Evolutionary conservation across 768 basidiomycete species (phyloP).

Genomic region (Inosperma sp.): DNA sequence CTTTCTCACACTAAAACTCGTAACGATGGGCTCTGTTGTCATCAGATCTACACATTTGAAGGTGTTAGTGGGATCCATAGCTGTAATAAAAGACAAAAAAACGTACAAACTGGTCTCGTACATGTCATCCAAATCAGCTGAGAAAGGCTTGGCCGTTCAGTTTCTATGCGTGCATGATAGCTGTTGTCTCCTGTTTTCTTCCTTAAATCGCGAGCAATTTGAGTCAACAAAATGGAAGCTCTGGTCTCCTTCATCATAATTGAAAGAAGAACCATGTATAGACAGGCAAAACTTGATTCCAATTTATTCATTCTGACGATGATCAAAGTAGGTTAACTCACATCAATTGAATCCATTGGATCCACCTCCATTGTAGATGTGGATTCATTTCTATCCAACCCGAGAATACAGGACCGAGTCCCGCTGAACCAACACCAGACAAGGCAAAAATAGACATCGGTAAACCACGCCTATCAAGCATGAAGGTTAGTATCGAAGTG

Average conservation of each 20-base stretch:
- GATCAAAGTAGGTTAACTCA: constrained; percentile 10
- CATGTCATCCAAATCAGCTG: constrained; percentile 65
- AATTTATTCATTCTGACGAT: neutral
- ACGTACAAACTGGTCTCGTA: constrained; percentile 67
- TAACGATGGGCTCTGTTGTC: constrained; percentile 68
- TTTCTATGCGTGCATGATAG: constrained; percentile 61
- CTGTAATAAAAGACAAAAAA: neutral
- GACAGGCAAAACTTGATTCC: constrained; percentile 43
- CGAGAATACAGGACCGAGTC: constrained; percentile 23
- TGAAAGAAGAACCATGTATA: constrained; percentile 46
- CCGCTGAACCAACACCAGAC: constrained; percentile 46
- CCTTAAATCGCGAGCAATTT: constrained; percentile 57
- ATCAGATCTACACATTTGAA: constrained; percentile 45
- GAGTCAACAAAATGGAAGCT: constrained; percentile 60
- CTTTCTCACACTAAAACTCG: constrained; percentile 62
- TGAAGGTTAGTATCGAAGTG: neutral
- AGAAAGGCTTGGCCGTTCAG: constrained; percentile 51
- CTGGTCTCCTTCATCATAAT: constrained; percentile 72
- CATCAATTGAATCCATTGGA: constrained; percentile 31
- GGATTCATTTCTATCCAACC: constrained; percentile 30
- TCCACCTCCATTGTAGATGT: constrained; percentile 27
- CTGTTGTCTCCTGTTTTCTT: constrained; percentile 59
- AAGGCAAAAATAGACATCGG: constrained; percentile 75
- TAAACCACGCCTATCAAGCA: constrained; percentile 54
- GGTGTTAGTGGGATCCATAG: neutral